Base-by-base conservation (phyloP, 441 rosid species). In the Cnidoscolus chayamansa region DNA sequence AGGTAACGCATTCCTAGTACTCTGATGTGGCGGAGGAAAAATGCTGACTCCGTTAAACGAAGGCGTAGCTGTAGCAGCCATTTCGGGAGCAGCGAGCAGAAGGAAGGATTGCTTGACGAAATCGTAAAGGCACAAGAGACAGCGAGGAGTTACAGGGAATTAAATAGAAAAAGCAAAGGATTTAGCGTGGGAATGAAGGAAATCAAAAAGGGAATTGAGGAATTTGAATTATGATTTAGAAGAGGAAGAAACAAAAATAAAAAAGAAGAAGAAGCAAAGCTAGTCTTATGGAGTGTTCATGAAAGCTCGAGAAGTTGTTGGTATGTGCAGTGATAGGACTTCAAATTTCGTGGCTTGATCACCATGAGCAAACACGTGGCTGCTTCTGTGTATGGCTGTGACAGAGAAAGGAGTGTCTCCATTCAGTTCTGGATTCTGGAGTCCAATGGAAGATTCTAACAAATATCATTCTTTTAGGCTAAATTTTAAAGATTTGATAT, bases 271-370 rank as follows among this genome's bases (percentile, higher is more conserved):
- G 11, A 48, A 16, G 12, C 8, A 0, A 2, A 32, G 19, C 25
- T 9, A 20, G 25, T 15, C 20, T 3, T 1, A 73, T 58, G 58
- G 81, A 25, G 72, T 83, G 68, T 83, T 87, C 91, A 30, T 64
- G 93, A 89, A 87, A 75, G 73, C 64, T 83, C 87, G 82, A 7
- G 87, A 81, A 63, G 61, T n/a, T 72, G 54, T 51, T 50, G 16
- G 67, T 48, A 70, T 58, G 54, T 48, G 54, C 37, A 15, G 1
- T 4, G 63, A 3, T 13, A 54, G 50, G 1, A 48, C 17, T 35
- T 35, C 4, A 35, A 2, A 4, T 2, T 35, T 35, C 37, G 2
- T 4, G 45, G 7, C 45, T 40, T 40, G 45, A 3, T 10, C 2
- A 19, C n/a, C 43, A 12, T 19, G 58, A 16, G 16, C 1, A 51